Percentiles rank a stretch among this genome's conserved stretches.
Evolutionary conservation across 2,329 filamentous ascomycete genomes (phyloP).

Genomic region (Nothopassalora personata): DNA sequence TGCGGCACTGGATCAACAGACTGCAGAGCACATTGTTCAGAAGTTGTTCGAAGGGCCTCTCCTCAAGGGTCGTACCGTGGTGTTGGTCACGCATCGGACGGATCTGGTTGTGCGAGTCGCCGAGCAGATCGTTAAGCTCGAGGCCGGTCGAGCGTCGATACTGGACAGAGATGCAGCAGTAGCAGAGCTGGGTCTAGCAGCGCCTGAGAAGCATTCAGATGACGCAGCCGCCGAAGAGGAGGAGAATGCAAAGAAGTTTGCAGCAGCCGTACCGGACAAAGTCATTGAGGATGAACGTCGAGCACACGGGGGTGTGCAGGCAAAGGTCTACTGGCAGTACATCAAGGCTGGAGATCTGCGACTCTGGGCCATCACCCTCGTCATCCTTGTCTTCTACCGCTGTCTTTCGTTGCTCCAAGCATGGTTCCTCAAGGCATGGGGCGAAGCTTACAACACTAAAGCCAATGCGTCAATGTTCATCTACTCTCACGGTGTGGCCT

Average conservation of each 20-base stretch:
- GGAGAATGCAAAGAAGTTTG: slow-evolving; percentile 39
- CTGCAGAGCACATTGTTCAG: slow-evolving; percentile 56
- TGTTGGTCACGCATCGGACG: slow-evolving; percentile 61
- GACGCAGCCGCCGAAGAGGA: slow-evolving; percentile 5
- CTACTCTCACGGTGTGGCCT: slow-evolving; percentile 10
- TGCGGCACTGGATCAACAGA: slow-evolving; percentile 53
- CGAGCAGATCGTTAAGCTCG: slow-evolving; percentile 66
- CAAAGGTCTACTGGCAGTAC: slow-evolving; percentile 76
- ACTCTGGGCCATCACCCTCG: slow-evolving; percentile 65
- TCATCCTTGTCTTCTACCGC: slow-evolving; percentile 60
- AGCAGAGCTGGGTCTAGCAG: neutral
- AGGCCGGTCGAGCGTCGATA: slow-evolving; percentile 50
- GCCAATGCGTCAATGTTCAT: slow-evolving; percentile 12
- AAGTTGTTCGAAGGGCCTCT: slow-evolving; percentile 54
- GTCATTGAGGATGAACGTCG: slow-evolving; percentile 75
- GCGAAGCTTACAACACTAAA: slow-evolving; percentile 60
- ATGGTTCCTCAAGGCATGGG: slow-evolving; percentile 85
- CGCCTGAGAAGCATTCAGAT: neutral
- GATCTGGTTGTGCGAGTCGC: slow-evolving; percentile 70
- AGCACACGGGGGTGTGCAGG: slow-evolving; percentile 68
- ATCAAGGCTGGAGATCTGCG: slow-evolving; percentile 71
- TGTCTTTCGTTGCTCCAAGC: slow-evolving; percentile 60
- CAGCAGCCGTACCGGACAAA: slow-evolving; percentile 59
- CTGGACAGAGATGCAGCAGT: slow-evolving; percentile 23
- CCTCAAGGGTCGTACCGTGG: slow-evolving; percentile 48